These are phyloP conservation scores for Martensiomyces pterosporus DNA, from an alignment of 192 early-diverging fungal species.

Conservation along the genomic window DNA sequence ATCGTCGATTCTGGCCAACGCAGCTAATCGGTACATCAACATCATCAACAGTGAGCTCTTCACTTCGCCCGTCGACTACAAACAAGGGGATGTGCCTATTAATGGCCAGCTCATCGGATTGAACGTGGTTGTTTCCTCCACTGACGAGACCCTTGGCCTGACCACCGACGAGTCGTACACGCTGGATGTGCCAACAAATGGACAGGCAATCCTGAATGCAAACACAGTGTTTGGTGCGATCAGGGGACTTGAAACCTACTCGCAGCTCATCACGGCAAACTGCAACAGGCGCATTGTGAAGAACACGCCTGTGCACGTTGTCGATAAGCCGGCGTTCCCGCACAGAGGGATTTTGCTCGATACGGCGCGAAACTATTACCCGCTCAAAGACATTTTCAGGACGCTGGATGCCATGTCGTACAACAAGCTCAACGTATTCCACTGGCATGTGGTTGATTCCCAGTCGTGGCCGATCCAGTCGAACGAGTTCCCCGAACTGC, in stretches of 20 bases:
- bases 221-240: conserved; percentile 64
- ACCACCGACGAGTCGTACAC: conserved; percentile 70
- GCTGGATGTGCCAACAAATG: conserved; percentile 54
- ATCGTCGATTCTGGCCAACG: conserved; percentile 45
- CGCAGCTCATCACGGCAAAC: conserved; percentile 58
- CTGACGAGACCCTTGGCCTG: conserved; percentile 48
- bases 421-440: conserved; percentile 76
- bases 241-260: conserved; percentile 67
- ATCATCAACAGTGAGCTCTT: conserved; percentile 50
- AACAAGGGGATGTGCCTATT: conserved; percentile 5
- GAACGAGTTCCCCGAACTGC: conserved; percentile 61
- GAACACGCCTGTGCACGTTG: conserved; percentile 56
- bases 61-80: conserved; percentile 49
- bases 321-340: conserved; percentile 57
- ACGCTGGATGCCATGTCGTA: conserved; percentile 65
- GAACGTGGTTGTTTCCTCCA: conserved; percentile 45
- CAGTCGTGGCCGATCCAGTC: conserved; percentile 71
- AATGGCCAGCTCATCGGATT: conserved; percentile 32
- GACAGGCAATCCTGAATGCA: conserved; percentile 54
- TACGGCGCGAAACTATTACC: conserved; percentile 66
- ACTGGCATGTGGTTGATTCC: conserved; percentile 69
- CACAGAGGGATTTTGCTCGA: conserved; percentile 68
- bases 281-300: conserved; percentile 45
- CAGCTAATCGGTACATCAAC: conserved; percentile 47
- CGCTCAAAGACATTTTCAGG: conserved; percentile 55